phyloP scores from a whole-genome alignment of 306 rosid genomes.

The Rubus idaeus region DNA sequence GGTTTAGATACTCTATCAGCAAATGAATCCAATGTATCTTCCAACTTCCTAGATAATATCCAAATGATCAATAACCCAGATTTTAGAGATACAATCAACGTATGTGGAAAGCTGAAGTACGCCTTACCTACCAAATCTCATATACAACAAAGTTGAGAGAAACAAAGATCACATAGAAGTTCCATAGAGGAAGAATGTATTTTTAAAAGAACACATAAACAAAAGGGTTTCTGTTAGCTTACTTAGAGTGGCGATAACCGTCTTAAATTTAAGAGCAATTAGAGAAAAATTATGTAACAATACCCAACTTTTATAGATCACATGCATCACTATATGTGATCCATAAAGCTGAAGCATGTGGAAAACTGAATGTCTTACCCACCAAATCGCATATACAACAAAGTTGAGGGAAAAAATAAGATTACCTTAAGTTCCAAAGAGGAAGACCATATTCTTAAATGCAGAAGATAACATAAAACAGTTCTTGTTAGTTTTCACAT shows the following conservation, averaged over 20 bases:
- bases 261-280: not conserved
- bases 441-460: not conserved
- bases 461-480: not conserved
- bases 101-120: too few species aligned
- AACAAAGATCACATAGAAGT: not conserved
- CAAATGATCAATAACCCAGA: constrained; percentile 5
- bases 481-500: not conserved
- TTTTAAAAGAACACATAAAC: not conserved
- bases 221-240: not conserved
- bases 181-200: not conserved
- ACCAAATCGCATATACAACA: not conserved
- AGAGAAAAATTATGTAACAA: not conserved
- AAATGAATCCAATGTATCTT: constrained; percentile 74
- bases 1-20: constrained; percentile 94
- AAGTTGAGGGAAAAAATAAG: not conserved
- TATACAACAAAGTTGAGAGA: not conserved
- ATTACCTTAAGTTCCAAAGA: not conserved
- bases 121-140: not conserved
- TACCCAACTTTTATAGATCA: not conserved
- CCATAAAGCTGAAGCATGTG: not conserved
- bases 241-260: not conserved
- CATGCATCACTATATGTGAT: not conserved
- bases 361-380: not conserved
- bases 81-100: not conserved
- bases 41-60: constrained; percentile 66